Conservation (phyloP, 2,329 filamentous ascomycete genomes). For the Colletotrichum sp. region DNA sequence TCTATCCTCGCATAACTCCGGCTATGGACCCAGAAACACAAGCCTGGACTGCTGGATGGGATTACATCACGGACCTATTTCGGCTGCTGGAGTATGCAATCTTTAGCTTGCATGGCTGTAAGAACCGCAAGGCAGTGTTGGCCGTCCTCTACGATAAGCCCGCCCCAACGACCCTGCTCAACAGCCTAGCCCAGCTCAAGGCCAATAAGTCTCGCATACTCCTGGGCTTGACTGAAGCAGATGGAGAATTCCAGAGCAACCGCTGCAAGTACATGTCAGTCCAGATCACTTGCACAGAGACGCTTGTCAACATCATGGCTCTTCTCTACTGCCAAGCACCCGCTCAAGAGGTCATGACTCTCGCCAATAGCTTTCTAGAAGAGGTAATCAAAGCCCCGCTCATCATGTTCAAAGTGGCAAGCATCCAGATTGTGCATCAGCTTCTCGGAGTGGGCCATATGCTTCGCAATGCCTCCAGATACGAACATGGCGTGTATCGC, state of each 20-base stretch:
- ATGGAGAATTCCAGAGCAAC: neutral
- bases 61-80: neutral
- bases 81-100: neutral
- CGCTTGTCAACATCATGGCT: neutral
- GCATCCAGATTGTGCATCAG: neutral
- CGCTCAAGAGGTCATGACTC: neutral
- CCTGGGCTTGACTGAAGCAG: neutral
- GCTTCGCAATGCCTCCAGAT: neutral
- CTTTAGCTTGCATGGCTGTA: neutral
- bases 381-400: neutral
- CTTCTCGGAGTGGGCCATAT: neutral
- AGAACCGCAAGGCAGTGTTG: neutral
- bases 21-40: neutral
- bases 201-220: neutral
- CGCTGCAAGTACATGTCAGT: neutral
- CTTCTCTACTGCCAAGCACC: neutral
- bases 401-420: neutral
- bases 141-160: neutral
- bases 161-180: neutral
- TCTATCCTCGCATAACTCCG: neutral
- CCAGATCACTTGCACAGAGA: neutral
- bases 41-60: neutral
- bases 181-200: neutral
- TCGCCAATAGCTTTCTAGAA: neutral
- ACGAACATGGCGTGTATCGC: neutral